phyloP scores from a whole-genome alignment of 75 land plant genomes.

The Ceratopteris richardii region DNA sequence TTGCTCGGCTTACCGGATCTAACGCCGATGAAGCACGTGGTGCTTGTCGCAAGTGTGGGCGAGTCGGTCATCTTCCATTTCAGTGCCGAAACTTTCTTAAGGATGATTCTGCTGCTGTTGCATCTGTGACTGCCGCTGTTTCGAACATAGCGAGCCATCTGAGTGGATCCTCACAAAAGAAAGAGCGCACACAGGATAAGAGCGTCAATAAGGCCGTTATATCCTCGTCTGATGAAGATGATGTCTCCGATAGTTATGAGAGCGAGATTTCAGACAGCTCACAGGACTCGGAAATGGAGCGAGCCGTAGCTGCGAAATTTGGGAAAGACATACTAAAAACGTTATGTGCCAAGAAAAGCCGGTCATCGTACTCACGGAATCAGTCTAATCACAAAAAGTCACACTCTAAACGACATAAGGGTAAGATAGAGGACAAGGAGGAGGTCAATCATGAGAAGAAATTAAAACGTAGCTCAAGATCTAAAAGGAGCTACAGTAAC shows the following conservation, averaged over 20 bases:
- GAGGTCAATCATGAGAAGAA: not conserved
- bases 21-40: slow-evolving; percentile 84
- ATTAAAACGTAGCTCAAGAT: not conserved
- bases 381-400: not conserved
- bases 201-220: not conserved
- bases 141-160: not conserved
- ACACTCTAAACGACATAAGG: not conserved
- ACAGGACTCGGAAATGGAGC: slow-evolving; percentile 85
- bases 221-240: slow-evolving; percentile 2
- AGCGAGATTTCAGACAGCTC: slow-evolving; percentile 82
- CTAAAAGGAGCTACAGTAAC: not conserved
- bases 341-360: slow-evolving; percentile 11
- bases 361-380: not conserved
- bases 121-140: slow-evolving; percentile 14
- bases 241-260: slow-evolving; percentile 30
- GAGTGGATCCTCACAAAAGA: slow-evolving; percentile 22
- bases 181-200: slow-evolving; percentile 7
- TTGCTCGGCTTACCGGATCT: slow-evolving; percentile 71
- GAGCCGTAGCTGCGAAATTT: slow-evolving; percentile 43
- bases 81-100: slow-evolving; percentile 88
- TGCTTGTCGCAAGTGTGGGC: slow-evolving; percentile 77
- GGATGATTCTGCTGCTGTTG: slow-evolving; percentile 40
- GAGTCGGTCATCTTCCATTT: slow-evolving; percentile 83
- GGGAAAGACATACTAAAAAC: slow-evolving; percentile 26
- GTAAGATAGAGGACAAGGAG: not conserved